phyloP scores from a whole-genome alignment of 768 basidiomycete species.

The Antrodiella citrinella region DNA sequence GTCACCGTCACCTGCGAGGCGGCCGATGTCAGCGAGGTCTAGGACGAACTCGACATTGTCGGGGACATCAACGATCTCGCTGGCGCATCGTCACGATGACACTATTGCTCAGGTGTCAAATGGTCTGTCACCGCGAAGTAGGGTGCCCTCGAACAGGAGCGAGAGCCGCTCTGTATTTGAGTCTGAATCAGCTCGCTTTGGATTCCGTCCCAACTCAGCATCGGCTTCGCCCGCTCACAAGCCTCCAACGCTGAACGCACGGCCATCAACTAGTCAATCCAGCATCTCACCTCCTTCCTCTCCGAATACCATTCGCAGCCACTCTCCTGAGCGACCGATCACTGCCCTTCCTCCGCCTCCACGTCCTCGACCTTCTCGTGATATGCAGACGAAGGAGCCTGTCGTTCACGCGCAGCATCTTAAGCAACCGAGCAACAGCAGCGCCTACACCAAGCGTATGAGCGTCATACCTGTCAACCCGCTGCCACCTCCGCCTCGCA shows the following conservation, averaged over 20 bases:
- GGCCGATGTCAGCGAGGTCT: constrained; percentile 1
- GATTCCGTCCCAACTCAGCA: background rate
- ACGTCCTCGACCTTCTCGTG: constrained; percentile 22
- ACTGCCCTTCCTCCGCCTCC: constrained; percentile 51
- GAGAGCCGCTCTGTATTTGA: background rate
- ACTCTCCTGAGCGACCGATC: constrained; percentile 24
- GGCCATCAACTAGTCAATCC: background rate
- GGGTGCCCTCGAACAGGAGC: background rate
- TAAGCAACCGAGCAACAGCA: constrained; percentile 9
- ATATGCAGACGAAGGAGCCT: background rate
- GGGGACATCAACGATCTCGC: constrained; percentile 13
- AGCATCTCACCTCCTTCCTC: background rate
- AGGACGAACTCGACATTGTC: constrained; percentile 16
- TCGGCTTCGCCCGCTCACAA: background rate
- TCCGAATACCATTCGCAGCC: background rate
- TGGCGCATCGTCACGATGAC: constrained; percentile 12
- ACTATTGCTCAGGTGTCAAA: background rate
- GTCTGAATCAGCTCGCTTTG: background rate
- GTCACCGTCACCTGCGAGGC: constrained; percentile 8
- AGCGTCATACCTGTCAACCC: constrained; percentile 27
- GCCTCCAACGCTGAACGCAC: background rate
- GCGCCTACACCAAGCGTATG: constrained; percentile 6
- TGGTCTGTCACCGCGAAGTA: background rate
- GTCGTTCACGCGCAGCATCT: too few species aligned
- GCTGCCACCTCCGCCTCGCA: constrained; percentile 29